phyloP scores from a whole-genome alignment of 225 moss, liverwort and hornwort genomes.

The Thuidium tamariscinum region DNA sequence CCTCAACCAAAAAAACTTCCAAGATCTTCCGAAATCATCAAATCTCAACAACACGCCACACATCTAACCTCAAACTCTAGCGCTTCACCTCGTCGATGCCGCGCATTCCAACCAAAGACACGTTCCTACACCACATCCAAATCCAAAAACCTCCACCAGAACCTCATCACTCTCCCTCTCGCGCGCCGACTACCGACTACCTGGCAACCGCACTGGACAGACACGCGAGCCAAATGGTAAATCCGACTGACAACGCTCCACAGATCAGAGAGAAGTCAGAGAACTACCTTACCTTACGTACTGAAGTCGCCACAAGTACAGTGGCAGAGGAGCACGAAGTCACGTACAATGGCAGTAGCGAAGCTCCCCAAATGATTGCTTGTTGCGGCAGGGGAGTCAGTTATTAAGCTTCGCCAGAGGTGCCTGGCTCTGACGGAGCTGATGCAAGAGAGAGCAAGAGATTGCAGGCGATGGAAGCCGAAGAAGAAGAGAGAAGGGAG shows the following conservation, averaged over 20 bases:
- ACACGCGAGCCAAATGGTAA: neutral
- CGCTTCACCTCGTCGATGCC: neutral
- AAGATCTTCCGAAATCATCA: neutral
- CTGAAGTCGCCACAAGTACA: neutral
- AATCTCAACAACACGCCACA: neutral
- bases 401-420: neutral
- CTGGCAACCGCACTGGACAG: neutral
- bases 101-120: neutral
- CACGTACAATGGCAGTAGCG: neutral
- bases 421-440: neutral
- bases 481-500: neutral
- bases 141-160: neutral
- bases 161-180: neutral
- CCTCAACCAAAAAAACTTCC: neutral
- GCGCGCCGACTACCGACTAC: neutral
- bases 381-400: neutral
- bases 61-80: neutral
- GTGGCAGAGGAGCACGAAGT: neutral
- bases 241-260: neutral
- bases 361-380: neutral
- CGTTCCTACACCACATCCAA: neutral
- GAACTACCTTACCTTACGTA: neutral
- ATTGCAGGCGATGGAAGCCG: neutral
- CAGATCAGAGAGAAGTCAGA: too few relatives aligned
- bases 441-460: neutral